These are phyloP conservation scores for Chytridium lagenaria DNA, from an alignment of 371 early-diverging fungal species.

Conservation along the genomic window DNA sequence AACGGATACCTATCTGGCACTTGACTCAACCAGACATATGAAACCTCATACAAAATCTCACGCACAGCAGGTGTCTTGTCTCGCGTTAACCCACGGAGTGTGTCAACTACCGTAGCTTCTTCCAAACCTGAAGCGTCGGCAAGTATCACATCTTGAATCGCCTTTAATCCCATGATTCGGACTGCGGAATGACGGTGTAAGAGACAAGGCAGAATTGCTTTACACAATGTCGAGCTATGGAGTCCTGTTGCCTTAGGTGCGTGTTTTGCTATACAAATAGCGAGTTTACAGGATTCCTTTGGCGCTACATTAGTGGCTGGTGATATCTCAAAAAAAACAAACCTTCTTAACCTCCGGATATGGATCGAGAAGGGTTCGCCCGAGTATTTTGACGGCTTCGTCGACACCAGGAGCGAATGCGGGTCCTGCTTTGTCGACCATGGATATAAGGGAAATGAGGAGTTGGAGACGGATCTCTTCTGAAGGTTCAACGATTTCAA, in stretches of 20 bases:
- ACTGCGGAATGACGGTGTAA: slow-evolving; percentile 59
- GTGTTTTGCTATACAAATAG: slow-evolving; percentile 33
- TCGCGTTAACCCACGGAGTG: slow-evolving; percentile 38
- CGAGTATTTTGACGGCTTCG: slow-evolving; percentile 46
- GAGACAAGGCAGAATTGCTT: slow-evolving; percentile 44
- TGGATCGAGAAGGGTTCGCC: slow-evolving; percentile 44
- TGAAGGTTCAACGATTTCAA: slow-evolving; percentile 52
- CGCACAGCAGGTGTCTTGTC: slow-evolving; percentile 56
- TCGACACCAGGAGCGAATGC: slow-evolving; percentile 51
- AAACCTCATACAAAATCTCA: slow-evolving; percentile 46
- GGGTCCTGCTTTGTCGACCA: slow-evolving; percentile 32
- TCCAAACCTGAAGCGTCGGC: slow-evolving; percentile 51
- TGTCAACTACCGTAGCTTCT: slow-evolving; percentile 36
- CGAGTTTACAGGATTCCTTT: slow-evolving; percentile 50
- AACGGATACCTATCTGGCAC: slow-evolving; percentile 55
- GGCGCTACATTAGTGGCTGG: neutral
- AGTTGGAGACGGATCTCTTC: slow-evolving; percentile 57
- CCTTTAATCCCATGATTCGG: slow-evolving; percentile 38
- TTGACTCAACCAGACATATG: slow-evolving; percentile 42
- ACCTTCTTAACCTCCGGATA: slow-evolving; percentile 62
- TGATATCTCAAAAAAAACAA: neutral
- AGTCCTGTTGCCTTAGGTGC: slow-evolving; percentile 24
- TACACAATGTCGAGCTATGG: slow-evolving; percentile 42
- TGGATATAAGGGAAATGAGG: slow-evolving; percentile 28
- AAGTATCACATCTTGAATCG: slow-evolving; percentile 42